Conservation (phyloP, 257 asterid genomes). For the Leptodermis oblonga region DNA sequence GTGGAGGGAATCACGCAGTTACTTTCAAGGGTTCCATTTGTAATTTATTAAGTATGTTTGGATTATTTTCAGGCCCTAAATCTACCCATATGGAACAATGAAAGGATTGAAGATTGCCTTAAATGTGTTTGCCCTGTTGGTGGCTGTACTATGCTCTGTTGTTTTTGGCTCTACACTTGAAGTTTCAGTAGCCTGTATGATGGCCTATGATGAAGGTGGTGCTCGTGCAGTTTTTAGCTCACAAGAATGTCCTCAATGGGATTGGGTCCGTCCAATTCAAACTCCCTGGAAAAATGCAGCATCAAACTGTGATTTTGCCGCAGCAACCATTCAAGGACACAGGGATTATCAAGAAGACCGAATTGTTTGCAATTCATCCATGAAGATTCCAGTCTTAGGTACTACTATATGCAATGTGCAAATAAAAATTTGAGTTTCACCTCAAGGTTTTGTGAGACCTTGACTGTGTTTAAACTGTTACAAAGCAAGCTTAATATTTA, state of each 20-base stretch:
- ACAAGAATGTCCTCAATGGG: constrained; percentile 49
- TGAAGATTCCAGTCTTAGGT: constrained; percentile 57
- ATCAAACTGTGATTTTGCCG: constrained; percentile 45
- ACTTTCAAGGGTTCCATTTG: background rate
- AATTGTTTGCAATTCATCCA: constrained; percentile 46
- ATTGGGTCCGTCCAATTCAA: constrained; percentile 28
- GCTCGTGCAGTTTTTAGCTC: constrained; percentile 45
- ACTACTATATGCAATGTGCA: constrained; percentile 3
- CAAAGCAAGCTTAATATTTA: background rate
- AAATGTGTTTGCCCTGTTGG: background rate
- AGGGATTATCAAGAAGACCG: constrained; percentile 79
- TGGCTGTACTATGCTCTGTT: constrained; percentile 18
- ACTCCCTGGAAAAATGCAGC: constrained; percentile 26
- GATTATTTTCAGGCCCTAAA: constrained; percentile 2
- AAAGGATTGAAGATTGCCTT: background rate
- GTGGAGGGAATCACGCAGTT: background rate
- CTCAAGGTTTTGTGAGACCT: background rate
- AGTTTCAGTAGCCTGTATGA: constrained; percentile 56
- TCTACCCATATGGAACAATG: background rate
- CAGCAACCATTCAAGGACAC: constrained; percentile 49
- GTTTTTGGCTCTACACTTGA: constrained; percentile 27
- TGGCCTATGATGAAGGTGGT: constrained; percentile 67
- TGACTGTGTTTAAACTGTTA: background rate
- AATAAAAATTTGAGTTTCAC: background rate
- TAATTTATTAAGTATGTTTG: background rate